phyloP scores from a whole-genome alignment of 2,329 filamentous ascomycete genomes.

The Pseudocercospora eumusae region DNA sequence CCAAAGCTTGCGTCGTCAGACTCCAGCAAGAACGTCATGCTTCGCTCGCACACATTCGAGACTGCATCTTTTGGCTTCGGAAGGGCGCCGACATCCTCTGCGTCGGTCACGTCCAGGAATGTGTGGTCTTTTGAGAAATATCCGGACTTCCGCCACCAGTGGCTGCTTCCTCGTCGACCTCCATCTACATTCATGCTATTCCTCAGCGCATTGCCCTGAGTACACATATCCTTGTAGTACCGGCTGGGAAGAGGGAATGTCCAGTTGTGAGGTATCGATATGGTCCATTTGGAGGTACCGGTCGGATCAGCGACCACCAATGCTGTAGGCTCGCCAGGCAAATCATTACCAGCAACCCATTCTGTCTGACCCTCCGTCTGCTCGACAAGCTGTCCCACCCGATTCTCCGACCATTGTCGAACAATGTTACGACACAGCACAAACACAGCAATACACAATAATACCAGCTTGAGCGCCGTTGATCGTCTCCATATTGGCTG shows the following conservation, averaged over 20 bases:
- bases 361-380: conserved; percentile 54
- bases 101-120: conserved; percentile 74
- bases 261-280: conserved; percentile 69
- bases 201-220: conserved; percentile 52
- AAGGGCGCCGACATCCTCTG: conserved; percentile 65
- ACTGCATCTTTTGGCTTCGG: conserved; percentile 23
- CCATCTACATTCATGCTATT: conserved; percentile 33
- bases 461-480: conserved; percentile 20
- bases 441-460: conserved; percentile 22
- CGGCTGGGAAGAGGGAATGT: conserved; percentile 66
- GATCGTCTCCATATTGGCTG: conserved; percentile 20
- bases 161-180: conserved; percentile 29
- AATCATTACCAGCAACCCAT: conserved; percentile 63
- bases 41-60: conserved; percentile 63
- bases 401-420: conserved; percentile 27
- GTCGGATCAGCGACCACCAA: conserved; percentile 67
- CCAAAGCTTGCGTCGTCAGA: conserved; percentile 74
- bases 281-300: conserved; percentile 73
- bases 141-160: conserved; percentile 50
- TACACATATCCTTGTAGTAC: conserved; percentile 70
- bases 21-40: conserved; percentile 77
- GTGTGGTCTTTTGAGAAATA: conserved; percentile 66
- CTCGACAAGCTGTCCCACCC: conserved; percentile 34
- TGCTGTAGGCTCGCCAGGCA: conserved; percentile 73
- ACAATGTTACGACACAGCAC: conserved; percentile 26